Base-by-base conservation (phyloP, 2,329 filamentous ascomycete genomes). In the Neonectria faginata region DNA sequence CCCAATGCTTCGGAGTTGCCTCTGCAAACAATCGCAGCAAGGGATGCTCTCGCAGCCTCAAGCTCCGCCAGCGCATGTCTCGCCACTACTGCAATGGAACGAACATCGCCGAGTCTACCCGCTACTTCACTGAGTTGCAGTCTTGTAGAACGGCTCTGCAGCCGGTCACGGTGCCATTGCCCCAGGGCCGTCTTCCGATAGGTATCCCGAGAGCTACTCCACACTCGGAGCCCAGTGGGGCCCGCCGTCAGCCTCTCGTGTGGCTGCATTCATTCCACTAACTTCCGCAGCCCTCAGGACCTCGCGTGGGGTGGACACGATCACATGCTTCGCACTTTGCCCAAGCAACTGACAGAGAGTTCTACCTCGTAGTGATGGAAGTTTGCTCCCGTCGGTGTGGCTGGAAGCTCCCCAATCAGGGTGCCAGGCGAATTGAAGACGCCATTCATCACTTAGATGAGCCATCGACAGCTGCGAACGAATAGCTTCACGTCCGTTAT, bases 111-210 rank as follows among this genome's bases (percentile, higher is more conserved):
- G 69, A 64, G 63, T 72, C 67, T 67, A 70, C 66, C 67, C 70
- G 62, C 20, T 51, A 22, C n/a, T 48, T 60, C 62, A 36, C 56
- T 54, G 22, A 65, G 48, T 70, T 61, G 62, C 60, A 69, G 52
- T 64, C 58, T 50, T 56, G 58, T 57, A 20, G 16, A 42, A 42
- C 60, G 56, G 69, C 61, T 57, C 64, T 73, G 69, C 58, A 72
- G 51, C 64, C 64, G 68, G 70, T 59, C 55, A 57, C 59, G 67
- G 67, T 64, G 70, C 71, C 71, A 66, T 73, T 36, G 52, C 59
- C 66, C 20, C 47, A 72, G 61, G 71, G 66, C 71, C 61, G 56
- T 51, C 64, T 68, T 71, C 71, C 71, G 71, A 73, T 73, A 73
- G 71, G 67, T 54, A 73, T 63, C 48, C 62, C 66, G 66, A 66